Evolutionary conservation across 2,329 filamentous ascomycete genomes (phyloP).

Genomic region (Phialemonium atrogriseum): DNA sequence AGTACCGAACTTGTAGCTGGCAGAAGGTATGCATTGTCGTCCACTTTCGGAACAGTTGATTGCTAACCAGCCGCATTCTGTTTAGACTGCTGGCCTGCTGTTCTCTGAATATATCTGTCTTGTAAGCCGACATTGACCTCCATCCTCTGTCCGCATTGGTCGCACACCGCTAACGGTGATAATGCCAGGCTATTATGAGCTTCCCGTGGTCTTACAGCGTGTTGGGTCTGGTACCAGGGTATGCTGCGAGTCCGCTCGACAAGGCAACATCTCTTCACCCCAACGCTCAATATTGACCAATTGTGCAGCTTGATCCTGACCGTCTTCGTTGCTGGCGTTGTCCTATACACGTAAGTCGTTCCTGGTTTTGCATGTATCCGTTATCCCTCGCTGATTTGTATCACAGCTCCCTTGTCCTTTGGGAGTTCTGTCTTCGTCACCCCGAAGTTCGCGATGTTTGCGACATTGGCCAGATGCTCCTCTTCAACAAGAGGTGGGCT

Average conservation of each 20-base stretch:
- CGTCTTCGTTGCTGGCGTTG: conserved; percentile 64
- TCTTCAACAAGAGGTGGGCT: conserved; percentile 72
- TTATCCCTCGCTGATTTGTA: conserved; percentile 7
- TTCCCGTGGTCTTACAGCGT: conserved; percentile 91
- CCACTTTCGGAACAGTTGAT: neutral
- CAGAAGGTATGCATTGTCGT: conserved; percentile 52
- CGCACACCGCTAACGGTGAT: neutral
- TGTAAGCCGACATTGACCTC: too few species aligned
- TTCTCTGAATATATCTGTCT: conserved; percentile 96
- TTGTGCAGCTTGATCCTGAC: conserved; percentile 61
- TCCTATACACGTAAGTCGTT: conserved; percentile 74
- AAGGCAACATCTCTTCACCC: neutral
- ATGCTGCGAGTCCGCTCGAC: conserved; percentile 4
- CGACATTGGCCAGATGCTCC: conserved; percentile 91
- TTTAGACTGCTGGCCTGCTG: conserved; percentile 71
- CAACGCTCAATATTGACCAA: conserved; percentile 11
- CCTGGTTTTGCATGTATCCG: conserved; percentile 23
- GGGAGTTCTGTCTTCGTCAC: conserved; percentile 86
- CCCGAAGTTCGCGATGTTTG: conserved; percentile 89
- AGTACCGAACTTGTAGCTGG: conserved; percentile 92
- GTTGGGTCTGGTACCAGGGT: conserved; percentile 76
- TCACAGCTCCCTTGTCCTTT: conserved; percentile 32
- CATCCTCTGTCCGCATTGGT: too few species aligned
- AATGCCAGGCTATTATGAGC: conserved; percentile 68
- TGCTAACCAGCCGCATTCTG: neutral